These are phyloP conservation scores for Apiospora koreana DNA, from an alignment of 2,329 filamentous ascomycete species.

Conservation along the genomic window DNA sequence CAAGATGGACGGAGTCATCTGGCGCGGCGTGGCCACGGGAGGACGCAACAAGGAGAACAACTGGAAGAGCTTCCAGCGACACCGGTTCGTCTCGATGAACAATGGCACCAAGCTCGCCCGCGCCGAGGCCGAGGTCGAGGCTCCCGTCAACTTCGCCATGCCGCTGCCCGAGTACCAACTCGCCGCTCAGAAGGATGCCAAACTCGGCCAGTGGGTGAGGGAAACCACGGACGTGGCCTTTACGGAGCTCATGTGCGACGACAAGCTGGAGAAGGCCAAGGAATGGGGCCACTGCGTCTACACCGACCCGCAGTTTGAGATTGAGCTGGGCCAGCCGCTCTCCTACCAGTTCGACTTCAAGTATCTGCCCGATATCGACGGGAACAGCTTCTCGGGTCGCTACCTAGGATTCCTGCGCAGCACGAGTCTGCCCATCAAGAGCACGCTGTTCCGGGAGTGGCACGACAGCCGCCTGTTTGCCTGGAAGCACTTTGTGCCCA, in stretches of 20 bases:
- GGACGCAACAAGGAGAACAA: slow-evolving; percentile 60
- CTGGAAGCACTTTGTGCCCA: slow-evolving; percentile 81
- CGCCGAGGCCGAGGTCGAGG: slow-evolving; percentile 45
- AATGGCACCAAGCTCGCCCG: slow-evolving; percentile 61
- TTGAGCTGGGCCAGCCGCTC: slow-evolving; percentile 42
- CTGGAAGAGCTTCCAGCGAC: slow-evolving; percentile 74
- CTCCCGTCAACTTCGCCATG: slow-evolving; percentile 55
- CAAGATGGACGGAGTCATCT: slow-evolving; percentile 58
- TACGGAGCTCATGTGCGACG: slow-evolving; percentile 54
- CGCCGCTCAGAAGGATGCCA: slow-evolving; percentile 43
- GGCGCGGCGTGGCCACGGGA: slow-evolving; percentile 69
- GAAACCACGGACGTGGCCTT: slow-evolving; percentile 53
- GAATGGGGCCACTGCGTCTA: slow-evolving; percentile 46
- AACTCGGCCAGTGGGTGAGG: slow-evolving; percentile 51
- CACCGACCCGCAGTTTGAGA: slow-evolving; percentile 46
- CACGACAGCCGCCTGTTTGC: slow-evolving; percentile 72
- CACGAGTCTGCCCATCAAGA: slow-evolving; percentile 73
- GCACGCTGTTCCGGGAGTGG: slow-evolving; percentile 79
- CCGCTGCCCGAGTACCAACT: slow-evolving; percentile 50
- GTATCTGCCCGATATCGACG: slow-evolving; percentile 76
- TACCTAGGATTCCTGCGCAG: slow-evolving; percentile 70
- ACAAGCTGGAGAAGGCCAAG: slow-evolving; percentile 30
- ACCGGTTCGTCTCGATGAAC: slow-evolving; percentile 73
- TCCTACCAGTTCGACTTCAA: slow-evolving; percentile 62
- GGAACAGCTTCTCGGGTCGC: slow-evolving; percentile 69